Evolutionary conservation across 2,329 filamentous ascomycete species (phyloP).

Genomic region (Fusarium transvaalense): DNA sequence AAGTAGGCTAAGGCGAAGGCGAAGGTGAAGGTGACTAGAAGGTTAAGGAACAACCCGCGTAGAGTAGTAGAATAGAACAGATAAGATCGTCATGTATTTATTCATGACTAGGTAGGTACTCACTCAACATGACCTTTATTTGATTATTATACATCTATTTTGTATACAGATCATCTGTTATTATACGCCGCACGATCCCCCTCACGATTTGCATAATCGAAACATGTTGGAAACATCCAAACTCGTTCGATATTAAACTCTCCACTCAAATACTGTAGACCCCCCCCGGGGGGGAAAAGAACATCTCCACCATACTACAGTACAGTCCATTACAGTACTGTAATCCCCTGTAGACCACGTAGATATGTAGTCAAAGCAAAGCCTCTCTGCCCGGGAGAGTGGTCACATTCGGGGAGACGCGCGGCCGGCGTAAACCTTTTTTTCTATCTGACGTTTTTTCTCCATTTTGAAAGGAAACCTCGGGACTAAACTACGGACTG

Average conservation of each 20-base stretch:
- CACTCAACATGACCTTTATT: neutral
- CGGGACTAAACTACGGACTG: neutral
- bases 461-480: neutral
- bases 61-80: neutral
- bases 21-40: neutral
- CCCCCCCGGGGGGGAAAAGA: neutral
- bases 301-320: neutral
- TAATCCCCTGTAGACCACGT: neutral
- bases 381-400: neutral
- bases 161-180: neutral
- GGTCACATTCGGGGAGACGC: slow-evolving; percentile 10
- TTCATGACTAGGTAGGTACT: too few relatives aligned
- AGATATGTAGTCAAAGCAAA: neutral
- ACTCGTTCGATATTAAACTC: neutral
- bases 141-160: neutral
- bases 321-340: neutral
- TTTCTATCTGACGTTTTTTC: neutral
- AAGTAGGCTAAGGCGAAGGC: neutral
- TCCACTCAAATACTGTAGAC: neutral
- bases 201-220: slow-evolving; percentile 16
- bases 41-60: slow-evolving; percentile 11
- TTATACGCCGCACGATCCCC: slow-evolving; percentile 15
- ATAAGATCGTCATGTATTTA: too few relatives aligned
- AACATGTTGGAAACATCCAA: slow-evolving; percentile 18
- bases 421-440: slow-evolving; percentile 13